These are phyloP conservation scores for Jacaranda mimosifolia DNA, from an alignment of 257 asterid species.

Conservation along the genomic window DNA sequence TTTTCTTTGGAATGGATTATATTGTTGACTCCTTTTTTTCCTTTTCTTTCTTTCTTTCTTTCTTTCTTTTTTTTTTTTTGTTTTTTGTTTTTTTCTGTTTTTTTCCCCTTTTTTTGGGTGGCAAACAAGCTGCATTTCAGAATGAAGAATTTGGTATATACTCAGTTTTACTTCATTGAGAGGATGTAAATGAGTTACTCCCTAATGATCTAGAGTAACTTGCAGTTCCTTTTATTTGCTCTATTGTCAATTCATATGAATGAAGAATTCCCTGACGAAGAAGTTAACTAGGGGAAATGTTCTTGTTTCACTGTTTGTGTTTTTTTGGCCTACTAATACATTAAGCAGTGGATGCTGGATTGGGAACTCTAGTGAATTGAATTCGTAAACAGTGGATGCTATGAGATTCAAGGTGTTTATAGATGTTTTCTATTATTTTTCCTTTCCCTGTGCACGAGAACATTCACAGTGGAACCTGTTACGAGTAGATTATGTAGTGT, in stretches of 20 bases:
- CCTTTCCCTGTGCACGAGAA: too few species aligned
- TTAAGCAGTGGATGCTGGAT: neutral
- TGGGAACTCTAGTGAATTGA: too few species aligned
- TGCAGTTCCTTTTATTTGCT: neutral
- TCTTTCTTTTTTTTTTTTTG: too few species aligned
- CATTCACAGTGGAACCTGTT: too few species aligned
- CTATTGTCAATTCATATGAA: neutral
- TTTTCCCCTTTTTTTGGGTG: too few species aligned
- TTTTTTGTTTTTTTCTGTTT: too few species aligned
- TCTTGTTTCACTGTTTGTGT: neutral
- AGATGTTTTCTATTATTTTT: too few species aligned
- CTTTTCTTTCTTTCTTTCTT: too few species aligned
- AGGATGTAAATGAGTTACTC: neutral
- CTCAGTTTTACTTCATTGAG: neutral
- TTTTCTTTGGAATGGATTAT: neutral
- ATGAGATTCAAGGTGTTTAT: too few species aligned
- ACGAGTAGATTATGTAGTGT: too few species aligned
- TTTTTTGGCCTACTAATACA: neutral
- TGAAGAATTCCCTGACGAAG: neutral
- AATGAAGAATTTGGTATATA: neutral
- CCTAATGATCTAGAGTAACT: neutral
- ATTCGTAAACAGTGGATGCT: too few species aligned
- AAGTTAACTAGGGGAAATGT: neutral
- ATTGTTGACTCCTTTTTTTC: neutral
- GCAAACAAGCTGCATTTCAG: slow-evolving; percentile 8